Base-by-base conservation (phyloP, 2,329 filamentous ascomycete genomes). In the Diplodia sapinea region DNA sequence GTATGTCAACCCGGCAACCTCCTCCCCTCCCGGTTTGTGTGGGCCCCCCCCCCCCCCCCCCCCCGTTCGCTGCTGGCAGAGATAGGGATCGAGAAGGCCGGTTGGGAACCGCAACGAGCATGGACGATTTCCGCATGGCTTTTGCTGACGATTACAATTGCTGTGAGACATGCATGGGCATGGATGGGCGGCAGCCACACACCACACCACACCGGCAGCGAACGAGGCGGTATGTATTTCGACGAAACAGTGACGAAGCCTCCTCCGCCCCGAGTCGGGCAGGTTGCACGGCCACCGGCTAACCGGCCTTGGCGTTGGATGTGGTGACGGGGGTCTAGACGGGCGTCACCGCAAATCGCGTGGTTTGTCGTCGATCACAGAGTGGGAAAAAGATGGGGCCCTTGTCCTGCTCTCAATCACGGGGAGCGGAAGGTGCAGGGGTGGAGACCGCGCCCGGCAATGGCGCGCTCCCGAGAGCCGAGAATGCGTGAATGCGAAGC, bases 401-500 rank as follows among this genome's bases (percentile, higher is more conserved):
- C 40, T n/a, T 9, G 40, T n/a, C 40, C 40, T n/a, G 5, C 40
- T 4, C 43, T 20, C 43, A 47, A 20, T 47, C 43, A 52, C 29
- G 40, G 57, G 29, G 57, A 11, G 31, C 56, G 56, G 56, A 61
- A 55, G 17, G 55, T 9, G 43, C 43, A 62, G 20, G 59, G 59
- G 36, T 62, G 57, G 40, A 13, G 17, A 6, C 43, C 11, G 43
- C 43, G 26, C n/a, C n/a, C 59, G 59, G 59, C 26, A 17, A 63
- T 38, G 31, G 59, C 23, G 26, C 26, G 47, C n/a, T 23, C 47
- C 59, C 59, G 59, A 63, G 59, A 33, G 38, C 59, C 59, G 59
- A 40, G 47, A 31, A 29, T n/a, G 43, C 17, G 43, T 9, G 47
- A 47, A 29, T n/a, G 43, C 17, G 43, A 20, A 47, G 7, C 7